Conservation (phyloP, 495 filamentous ascomycete species). For the Penicillium mononematosum region DNA sequence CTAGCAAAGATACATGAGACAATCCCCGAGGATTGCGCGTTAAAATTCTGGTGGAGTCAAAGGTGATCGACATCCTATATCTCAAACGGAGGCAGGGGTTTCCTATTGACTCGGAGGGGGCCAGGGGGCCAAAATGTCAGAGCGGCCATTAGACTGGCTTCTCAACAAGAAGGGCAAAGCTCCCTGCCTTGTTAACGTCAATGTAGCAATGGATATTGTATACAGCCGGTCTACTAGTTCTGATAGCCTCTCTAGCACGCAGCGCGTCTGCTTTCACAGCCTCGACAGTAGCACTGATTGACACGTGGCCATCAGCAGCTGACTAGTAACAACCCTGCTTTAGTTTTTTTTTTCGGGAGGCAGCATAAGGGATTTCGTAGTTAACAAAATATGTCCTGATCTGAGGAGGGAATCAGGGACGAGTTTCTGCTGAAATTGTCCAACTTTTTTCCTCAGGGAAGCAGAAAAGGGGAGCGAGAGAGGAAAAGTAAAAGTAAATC, state of each 20-base stretch:
- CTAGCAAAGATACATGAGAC: too few species aligned
- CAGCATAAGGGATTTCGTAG: not conserved
- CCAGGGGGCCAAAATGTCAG: too few species aligned
- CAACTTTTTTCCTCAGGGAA: too few species aligned
- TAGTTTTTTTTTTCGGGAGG: not conserved
- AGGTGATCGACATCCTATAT: not conserved
- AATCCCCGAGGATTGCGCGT: too few species aligned
- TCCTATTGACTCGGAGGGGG: too few species aligned
- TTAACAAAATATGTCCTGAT: conserved; percentile 4
- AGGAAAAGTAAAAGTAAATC: not conserved
- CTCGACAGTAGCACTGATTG: not conserved
- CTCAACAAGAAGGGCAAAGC: not conserved
- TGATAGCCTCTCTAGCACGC: not conserved
- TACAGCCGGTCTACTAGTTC: conserved; percentile 2
- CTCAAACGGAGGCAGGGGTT: not conserved
- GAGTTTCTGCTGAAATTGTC: not conserved
- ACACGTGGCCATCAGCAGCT: not conserved
- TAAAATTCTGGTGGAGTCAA: not conserved
- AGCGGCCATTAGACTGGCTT: not conserved
- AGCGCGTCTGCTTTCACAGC: conserved; percentile 7
- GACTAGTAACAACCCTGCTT: not conserved
- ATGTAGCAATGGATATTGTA: not conserved
- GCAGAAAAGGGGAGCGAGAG: too few species aligned
- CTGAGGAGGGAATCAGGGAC: not conserved
- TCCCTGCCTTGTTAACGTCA: not conserved